Conservation (phyloP, 345 rosid species). For the Dimocarpus longan region DNA sequence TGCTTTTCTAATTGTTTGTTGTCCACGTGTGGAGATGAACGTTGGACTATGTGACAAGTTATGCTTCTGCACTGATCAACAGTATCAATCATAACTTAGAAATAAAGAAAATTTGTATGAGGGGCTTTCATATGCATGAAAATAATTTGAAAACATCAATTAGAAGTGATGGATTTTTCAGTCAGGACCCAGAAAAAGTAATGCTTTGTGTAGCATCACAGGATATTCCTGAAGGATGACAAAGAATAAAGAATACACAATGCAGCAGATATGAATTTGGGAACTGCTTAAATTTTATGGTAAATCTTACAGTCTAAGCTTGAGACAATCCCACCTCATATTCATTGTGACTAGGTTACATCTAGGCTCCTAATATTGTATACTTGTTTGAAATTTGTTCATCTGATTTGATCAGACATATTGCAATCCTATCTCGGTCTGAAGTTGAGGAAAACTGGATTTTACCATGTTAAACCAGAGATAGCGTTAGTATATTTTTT, state of each 20-base stretch:
- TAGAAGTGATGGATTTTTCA: background rate
- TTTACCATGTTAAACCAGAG: background rate
- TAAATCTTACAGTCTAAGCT: background rate
- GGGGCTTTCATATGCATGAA: background rate
- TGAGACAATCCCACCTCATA: background rate
- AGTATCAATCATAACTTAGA: background rate
- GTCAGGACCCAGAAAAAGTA: background rate
- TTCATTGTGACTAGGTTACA: background rate
- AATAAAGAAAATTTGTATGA: background rate
- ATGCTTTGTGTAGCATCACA: background rate
- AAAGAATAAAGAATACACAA: no score
- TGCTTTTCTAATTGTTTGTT: background rate
- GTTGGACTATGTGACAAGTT: background rate
- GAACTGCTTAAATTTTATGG: background rate
- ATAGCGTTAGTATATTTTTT: background rate
- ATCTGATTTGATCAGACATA: slow-evolving; percentile 4
- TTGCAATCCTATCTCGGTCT: background rate
- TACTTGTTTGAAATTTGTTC: background rate
- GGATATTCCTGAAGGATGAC: background rate
- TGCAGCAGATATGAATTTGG: background rate
- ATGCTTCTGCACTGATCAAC: slow-evolving; percentile 7
- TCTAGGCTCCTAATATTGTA: background rate
- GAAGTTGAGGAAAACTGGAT: slow-evolving; percentile 10
- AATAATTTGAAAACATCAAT: background rate
- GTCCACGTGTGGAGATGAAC: background rate